phyloP scores from a whole-genome alignment of 257 asterid species.

The Linderniella brevidens region DNA sequence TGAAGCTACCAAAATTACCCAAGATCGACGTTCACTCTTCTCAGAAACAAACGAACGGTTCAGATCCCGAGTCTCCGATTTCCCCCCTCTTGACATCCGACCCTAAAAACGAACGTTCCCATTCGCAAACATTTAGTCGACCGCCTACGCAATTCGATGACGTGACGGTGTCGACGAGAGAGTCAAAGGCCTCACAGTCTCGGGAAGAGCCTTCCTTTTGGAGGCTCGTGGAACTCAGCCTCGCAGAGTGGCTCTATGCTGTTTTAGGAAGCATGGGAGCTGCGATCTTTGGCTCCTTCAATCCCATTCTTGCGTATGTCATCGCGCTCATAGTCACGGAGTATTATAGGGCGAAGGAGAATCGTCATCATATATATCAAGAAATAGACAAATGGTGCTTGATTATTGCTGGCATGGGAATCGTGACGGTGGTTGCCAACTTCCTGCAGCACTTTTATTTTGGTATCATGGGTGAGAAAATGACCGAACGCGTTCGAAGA shows the following conservation, averaged over 20 bases:
- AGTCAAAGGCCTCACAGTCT: constrained; percentile 31
- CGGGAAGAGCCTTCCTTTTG: constrained; percentile 70
- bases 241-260: constrained; percentile 99
- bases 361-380: constrained; percentile 31
- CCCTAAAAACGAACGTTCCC: constrained; percentile 93
- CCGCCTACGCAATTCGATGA: constrained; percentile 57
- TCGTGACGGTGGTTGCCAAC: constrained; percentile 87
- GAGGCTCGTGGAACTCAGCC: constrained; percentile 97
- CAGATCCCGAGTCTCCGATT: constrained; percentile 97
- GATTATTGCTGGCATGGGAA: constrained; percentile 88
- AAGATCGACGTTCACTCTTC: constrained; percentile 82
- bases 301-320: constrained; percentile 91
- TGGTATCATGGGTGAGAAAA: constrained; percentile 99
- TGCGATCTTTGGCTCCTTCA: constrained; percentile 89
- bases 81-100: constrained; percentile 99
- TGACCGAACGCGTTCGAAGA: constrained; percentile 99
- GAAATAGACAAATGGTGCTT: constrained; percentile 89
- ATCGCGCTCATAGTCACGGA: constrained; percentile 75
- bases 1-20: constrained; percentile 87
- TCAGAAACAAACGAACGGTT: constrained; percentile 47
- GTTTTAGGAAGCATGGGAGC: constrained; percentile 96
- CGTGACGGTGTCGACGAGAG: constrained; percentile 25
- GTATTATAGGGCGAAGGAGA: constrained; percentile 51
- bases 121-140: constrained; percentile 93
- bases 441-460: constrained; percentile 97